Evolutionary conservation across 768 basidiomycete genomes (phyloP).

Genomic region (Psilocybe cyanescens): DNA sequence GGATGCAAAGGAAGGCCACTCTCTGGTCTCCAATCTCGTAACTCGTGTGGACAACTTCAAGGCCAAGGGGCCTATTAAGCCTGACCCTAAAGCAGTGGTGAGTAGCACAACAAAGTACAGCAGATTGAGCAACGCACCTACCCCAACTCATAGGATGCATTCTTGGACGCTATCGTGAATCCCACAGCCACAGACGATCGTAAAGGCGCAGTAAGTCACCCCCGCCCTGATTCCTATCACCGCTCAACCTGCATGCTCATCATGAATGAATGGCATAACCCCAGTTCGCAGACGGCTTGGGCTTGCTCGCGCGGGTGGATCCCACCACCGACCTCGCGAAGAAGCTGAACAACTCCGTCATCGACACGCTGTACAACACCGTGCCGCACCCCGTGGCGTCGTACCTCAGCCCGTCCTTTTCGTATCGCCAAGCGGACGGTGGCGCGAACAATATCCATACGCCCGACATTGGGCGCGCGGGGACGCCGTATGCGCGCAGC

Average conservation of each 20-base stretch:
- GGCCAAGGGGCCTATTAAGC: constrained; percentile 17
- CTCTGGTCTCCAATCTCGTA: constrained; percentile 11
- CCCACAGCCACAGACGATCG: constrained; percentile 15
- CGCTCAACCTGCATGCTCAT: too few species aligned
- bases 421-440: constrained; percentile 40
- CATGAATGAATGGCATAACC: background rate
- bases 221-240: too few species aligned
- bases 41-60: constrained; percentile 12
- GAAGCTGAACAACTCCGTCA: constrained; percentile 17
- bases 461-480: constrained; percentile 53
- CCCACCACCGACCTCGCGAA: constrained; percentile 14
- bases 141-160: constrained; percentile 1
- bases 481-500: constrained; percentile 55
- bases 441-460: constrained; percentile 45
- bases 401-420: constrained; percentile 31
- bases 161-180: constrained; percentile 7
- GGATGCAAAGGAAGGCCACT: constrained; percentile 12
- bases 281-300: constrained; percentile 18
- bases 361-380: constrained; percentile 58
- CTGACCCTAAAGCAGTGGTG: constrained; percentile 13
- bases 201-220: constrained; percentile 13
- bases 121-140: too few species aligned
- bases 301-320: constrained; percentile 17
- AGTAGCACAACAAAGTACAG: background rate
- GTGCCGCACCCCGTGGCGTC: constrained; percentile 54